Evolutionary conservation across 148 eudicot genomes (phyloP), one percentile per base, ranked within the genome.

Genomic region (Pouteria glomerata): DNA sequence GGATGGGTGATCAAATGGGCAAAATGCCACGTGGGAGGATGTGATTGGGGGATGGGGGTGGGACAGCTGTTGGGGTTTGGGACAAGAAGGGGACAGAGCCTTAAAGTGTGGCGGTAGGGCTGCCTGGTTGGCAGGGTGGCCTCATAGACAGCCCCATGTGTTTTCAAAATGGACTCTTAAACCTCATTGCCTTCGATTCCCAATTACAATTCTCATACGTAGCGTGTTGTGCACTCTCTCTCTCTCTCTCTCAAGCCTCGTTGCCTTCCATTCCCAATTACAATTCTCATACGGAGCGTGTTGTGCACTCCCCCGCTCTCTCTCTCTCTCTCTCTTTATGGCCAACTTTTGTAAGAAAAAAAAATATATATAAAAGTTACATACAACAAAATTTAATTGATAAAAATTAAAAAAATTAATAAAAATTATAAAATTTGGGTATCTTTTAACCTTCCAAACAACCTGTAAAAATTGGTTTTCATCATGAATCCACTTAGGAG

Each of bases 61-160:
- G 21, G 57, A 33, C 30, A 33, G 58, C 44, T 68, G n/a, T 52
- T 12, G 61, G 24, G 52, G 15, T 51, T 51, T 4, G 68, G 68
- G 78, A 50, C 69, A 61, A 30, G 45, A 53, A 44, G 74, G 81
- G 74, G 74, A 69, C 81, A 78, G 29, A 7, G 64, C 63, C 37
- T 78, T 78, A 78, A 78, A 53, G 68, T 12, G 63, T 51, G 34
- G 27, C 58, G 69, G 67, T 57, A 74, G 76, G 81, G 50, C 65
- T 78, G 81, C 73, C 63, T 78, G 81, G 81, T 78, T 52, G 77
- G 77, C 77, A 73, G 81, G 81, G 48, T 73, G 77, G 44, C 45
- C 66, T 56, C 77, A 52, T 63, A 63, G 77, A 74, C 81, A 73
- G 21, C 37, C 35, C 77, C 77, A 69, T 74, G 74, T 78, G 81